These are phyloP conservation scores for Phytophthora melonis DNA, from an alignment of 352 stramenopile genomes.

Conservation along the genomic window DNA sequence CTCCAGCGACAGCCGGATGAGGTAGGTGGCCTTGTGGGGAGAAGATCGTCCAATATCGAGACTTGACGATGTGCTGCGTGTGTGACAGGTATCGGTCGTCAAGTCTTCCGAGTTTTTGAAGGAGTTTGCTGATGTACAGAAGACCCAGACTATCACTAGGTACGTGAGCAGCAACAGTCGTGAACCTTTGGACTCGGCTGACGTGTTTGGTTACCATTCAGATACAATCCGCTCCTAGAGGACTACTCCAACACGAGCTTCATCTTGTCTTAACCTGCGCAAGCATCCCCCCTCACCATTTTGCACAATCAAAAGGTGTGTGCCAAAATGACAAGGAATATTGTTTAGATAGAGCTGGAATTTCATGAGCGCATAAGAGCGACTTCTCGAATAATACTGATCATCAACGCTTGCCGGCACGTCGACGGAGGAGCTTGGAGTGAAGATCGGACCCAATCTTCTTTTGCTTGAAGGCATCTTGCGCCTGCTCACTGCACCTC, in stretches of 20 bases:
- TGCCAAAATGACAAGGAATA: neutral
- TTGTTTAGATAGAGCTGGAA: conserved; percentile 24
- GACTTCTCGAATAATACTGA: conserved; percentile 17
- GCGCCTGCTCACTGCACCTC: conserved; percentile 50
- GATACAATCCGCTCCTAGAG: conserved; percentile 91
- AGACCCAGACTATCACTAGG: conserved; percentile 87
- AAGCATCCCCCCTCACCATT: neutral
- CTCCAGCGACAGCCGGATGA: conserved; percentile 63
- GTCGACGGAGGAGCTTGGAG: conserved; percentile 44
- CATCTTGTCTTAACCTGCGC: conserved; percentile 71
- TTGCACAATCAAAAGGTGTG: conserved; percentile 15
- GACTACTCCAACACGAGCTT: conserved; percentile 93
- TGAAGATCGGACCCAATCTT: conserved; percentile 58
- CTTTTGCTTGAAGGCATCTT: conserved; percentile 46
- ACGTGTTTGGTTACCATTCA: conserved; percentile 25
- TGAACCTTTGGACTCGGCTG: neutral
- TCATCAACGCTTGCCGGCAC: conserved; percentile 25
- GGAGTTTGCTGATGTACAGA: conserved; percentile 78
- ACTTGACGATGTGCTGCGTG: conserved; percentile 4
- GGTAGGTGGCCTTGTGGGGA: conserved; percentile 24
- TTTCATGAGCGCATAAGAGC: neutral
- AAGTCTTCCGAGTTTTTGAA: conserved; percentile 85
- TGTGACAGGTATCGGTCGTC: conserved; percentile 74
- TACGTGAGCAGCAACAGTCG: conserved; percentile 32
- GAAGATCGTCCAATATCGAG: neutral